Evolutionary conservation across 306 rosid genomes (phyloP), one percentile per base, ranked within the genome.

Genomic region (Pyrus bretschneideri): DNA sequence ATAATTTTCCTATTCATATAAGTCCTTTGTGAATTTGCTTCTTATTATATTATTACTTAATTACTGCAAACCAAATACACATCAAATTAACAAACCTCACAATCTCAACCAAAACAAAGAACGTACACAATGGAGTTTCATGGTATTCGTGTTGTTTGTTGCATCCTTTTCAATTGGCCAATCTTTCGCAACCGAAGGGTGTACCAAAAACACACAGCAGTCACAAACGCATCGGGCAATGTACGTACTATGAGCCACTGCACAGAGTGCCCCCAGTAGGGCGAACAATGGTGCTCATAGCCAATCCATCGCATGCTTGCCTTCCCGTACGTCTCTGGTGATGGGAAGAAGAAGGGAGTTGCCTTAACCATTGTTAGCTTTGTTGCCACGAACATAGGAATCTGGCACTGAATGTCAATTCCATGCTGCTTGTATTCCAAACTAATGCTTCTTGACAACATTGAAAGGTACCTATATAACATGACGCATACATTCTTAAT

Each of bases 351-450:
- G 35, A 82, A 23, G 55, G 77, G 65, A 30, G 35, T 21, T 45
- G 49, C 27, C 46, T 78, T 74, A 8, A 70, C 21, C 73, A 57
- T 74, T 44, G 73, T 27, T 74, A 74, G 54, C 80, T 74, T 78
- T 63, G 86, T 82, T 46, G 86, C 82, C 80, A 82, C 82, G 22
- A 72, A 55, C 23, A 78, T 4, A 22, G 86, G 82, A 61, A 69
- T 23, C 86, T 77, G 62, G 23, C 81, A 77, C 70, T 77, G 81
- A 69, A 77, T 29, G 46, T 77, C 75, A 40, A 77, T 77, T 70
- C 75, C 70, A 2, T 77, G 62, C 42, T 59, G 60, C 51, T 69
- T 69, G 70, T 77, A 77, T 45, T 77, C 75, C 75, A 69, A 27
- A 59, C 51, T 31, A 10, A 49, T 59, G 75, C 81, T 49, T 46